Conservation (phyloP, 805 yeast genomes). For the Suhomyces kilbournensis region DNA sequence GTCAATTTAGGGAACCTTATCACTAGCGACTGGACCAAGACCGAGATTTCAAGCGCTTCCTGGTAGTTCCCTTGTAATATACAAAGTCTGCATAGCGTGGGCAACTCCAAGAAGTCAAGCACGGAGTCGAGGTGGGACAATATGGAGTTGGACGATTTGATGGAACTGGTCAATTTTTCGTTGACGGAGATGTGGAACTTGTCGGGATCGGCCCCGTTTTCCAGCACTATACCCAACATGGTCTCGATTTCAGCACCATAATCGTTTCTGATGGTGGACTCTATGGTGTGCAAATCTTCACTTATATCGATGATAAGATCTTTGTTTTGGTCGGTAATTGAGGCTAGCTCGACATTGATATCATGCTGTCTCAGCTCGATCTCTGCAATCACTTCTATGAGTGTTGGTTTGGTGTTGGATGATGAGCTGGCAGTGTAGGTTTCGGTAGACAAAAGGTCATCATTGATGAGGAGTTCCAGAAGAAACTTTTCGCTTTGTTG, state of each 20-base stretch:
- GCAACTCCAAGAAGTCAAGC: constrained; percentile 77
- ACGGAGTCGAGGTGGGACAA: constrained; percentile 66
- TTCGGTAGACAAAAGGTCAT: constrained; percentile 45
- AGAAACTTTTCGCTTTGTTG: constrained; percentile 29
- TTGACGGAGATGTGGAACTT: constrained; percentile 17
- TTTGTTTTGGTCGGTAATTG: constrained; percentile 38
- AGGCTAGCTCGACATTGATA: constrained; percentile 45
- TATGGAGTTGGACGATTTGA: constrained; percentile 32
- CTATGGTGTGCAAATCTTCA: constrained; percentile 32
- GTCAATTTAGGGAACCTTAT: constrained; percentile 64
- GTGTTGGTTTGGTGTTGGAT: constrained; percentile 25
- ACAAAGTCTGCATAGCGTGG: constrained; percentile 79
- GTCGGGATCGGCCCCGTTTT: constrained; percentile 2
- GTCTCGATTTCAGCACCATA: constrained; percentile 14
- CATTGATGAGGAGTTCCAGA: constrained; percentile 45
- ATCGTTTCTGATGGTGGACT: constrained; percentile 12
- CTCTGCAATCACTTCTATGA: constrained; percentile 73
- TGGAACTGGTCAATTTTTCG: constrained; percentile 20
- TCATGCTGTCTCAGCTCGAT: constrained; percentile 54
- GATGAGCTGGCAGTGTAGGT: constrained; percentile 23
- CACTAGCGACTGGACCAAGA: constrained; percentile 64
- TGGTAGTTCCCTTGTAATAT: constrained; percentile 83
- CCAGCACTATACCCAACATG: constrained; percentile 12
- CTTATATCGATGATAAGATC: constrained; percentile 45
- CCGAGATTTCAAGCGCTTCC: constrained; percentile 82